A percentile compares a stretch with the other conserved stretches of the same genome.
phyloP scores from a whole-genome alignment of 345 rosid species.

The Eucalyptus regnans region DNA sequence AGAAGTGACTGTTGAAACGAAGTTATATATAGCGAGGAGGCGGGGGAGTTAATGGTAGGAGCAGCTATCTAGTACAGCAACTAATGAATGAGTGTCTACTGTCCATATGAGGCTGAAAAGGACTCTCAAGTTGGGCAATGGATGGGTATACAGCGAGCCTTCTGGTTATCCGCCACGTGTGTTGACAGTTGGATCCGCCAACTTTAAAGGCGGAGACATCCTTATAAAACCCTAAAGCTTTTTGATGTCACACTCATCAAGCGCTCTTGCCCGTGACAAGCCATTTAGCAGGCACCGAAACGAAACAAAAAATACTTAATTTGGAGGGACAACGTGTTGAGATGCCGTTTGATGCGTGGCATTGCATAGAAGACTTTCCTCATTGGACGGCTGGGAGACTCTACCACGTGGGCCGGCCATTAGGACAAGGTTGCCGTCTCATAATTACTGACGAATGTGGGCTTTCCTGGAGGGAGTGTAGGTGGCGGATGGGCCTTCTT shows the following conservation, averaged over 20 bases:
- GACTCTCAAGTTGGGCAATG: neutral
- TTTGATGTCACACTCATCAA: neutral
- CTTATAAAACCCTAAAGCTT: neutral
- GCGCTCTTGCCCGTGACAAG: neutral
- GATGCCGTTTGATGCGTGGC: neutral
- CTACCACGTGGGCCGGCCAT: neutral
- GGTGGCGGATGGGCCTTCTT: neutral
- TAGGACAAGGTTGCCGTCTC: neutral
- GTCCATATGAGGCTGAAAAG: neutral
- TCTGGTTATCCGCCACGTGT: neutral
- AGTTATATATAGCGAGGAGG: neutral
- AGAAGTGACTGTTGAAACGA: neutral
- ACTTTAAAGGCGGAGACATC: neutral
- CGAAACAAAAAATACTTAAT: neutral
- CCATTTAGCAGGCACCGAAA: neutral
- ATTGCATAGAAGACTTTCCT: neutral
- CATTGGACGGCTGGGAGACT: neutral
- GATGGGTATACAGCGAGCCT: neutral
- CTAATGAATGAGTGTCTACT: neutral
- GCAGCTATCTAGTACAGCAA: neutral
- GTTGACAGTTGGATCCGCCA: neutral
- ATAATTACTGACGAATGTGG: neutral
- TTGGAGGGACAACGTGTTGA: neutral
- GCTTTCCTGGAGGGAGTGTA: neutral
- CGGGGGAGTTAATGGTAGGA: neutral